Evolutionary conservation across 2,329 filamentous ascomycete species (phyloP).

Genomic region (Paraconiothyrium sp.): DNA sequence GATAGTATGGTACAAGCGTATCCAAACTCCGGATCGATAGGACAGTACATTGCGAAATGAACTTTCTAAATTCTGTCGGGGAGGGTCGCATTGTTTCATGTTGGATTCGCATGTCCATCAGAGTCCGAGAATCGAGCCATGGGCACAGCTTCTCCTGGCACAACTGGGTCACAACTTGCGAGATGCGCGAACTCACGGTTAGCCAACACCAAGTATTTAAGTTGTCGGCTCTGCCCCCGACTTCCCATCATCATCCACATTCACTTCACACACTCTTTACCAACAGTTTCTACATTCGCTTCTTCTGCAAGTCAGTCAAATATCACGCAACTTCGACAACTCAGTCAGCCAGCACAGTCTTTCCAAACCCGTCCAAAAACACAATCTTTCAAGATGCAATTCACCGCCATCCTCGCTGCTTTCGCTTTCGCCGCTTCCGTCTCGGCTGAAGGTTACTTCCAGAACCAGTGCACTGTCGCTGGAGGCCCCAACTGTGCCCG

Average conservation of each 20-base stretch:
- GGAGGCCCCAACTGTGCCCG: neutral
- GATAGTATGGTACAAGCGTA: neutral
- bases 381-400: neutral
- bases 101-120: too few species aligned
- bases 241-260: neutral
- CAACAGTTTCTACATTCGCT: neutral
- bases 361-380: neutral
- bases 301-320: neutral
- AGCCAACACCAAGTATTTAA: neutral
- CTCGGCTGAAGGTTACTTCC: neutral
- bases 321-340: neutral
- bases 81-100: too few species aligned
- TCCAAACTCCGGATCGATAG: too few species aligned
- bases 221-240: neutral
- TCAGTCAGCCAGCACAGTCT: neutral
- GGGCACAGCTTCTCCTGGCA: too few species aligned
- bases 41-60: too few species aligned
- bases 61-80: too few species aligned
- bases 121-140: too few species aligned
- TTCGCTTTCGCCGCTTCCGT: neutral
- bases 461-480: neutral
- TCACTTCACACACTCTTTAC: slow-evolving; percentile 1
- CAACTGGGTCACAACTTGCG: too few species aligned
- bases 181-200: too few species aligned
- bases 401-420: neutral